phyloP scores from a whole-genome alignment of 2,329 filamentous ascomycete genomes.

The Sclerotinia nivalis region DNA sequence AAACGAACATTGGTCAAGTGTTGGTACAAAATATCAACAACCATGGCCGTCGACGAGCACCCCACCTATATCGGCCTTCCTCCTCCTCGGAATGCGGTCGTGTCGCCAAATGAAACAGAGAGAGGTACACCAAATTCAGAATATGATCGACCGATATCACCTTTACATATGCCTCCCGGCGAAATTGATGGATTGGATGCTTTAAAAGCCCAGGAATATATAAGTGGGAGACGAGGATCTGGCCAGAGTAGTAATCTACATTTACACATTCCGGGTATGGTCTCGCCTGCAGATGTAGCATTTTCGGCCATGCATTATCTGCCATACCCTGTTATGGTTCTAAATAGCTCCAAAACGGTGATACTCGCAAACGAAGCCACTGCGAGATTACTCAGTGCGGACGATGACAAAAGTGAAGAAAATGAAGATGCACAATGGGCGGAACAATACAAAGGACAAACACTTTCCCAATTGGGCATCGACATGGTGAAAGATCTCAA shows the following conservation, averaged over 20 bases:
- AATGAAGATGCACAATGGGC: slow-evolving; percentile 45
- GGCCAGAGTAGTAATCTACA: slow-evolving; percentile 27
- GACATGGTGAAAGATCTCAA: slow-evolving; percentile 70
- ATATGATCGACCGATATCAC: slow-evolving; percentile 29
- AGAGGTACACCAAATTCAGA: slow-evolving; percentile 17
- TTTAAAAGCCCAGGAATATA: slow-evolving; percentile 30
- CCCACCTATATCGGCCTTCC: slow-evolving; percentile 19
- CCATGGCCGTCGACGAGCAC: slow-evolving; percentile 12
- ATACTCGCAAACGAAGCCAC: slow-evolving; percentile 75
- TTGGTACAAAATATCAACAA: background rate
- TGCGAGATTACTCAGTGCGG: slow-evolving; percentile 65
- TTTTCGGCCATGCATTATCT: slow-evolving; percentile 72
- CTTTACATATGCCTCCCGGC: slow-evolving; percentile 35
- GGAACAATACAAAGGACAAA: slow-evolving; percentile 64
- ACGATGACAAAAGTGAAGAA: slow-evolving; percentile 45
- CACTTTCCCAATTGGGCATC: slow-evolving; percentile 68
- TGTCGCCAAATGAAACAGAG: slow-evolving; percentile 7
- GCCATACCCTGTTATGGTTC: slow-evolving; percentile 68
- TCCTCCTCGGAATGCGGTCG: too few species aligned
- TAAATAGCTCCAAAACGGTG: slow-evolving; percentile 68
- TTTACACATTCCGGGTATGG: slow-evolving; percentile 47
- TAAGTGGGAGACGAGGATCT: slow-evolving; percentile 27
- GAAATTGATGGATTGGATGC: slow-evolving; percentile 39
- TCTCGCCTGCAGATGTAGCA: slow-evolving; percentile 56
- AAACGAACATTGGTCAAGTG: background rate